Percentiles rank a stretch among this genome's conserved stretches.
Evolutionary conservation across 1,284 basidiomycete genomes (phyloP).

Genomic region (Paramarasmius palmivorus): DNA sequence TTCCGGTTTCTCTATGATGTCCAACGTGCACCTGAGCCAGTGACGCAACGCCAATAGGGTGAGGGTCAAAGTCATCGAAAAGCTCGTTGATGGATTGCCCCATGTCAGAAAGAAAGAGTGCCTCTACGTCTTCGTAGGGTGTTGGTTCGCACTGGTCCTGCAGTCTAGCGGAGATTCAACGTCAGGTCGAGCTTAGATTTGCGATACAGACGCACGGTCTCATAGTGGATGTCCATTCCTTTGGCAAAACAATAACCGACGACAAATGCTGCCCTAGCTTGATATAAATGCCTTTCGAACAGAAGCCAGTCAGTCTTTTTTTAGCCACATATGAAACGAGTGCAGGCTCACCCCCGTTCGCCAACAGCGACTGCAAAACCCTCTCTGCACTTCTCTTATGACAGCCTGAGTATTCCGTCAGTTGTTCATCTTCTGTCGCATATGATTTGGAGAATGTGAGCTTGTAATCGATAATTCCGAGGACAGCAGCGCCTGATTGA

Average conservation of each 20-base stretch:
- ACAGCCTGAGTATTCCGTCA: conserved; percentile 71
- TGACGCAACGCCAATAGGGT: conserved; percentile 94
- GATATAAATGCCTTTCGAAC: conserved; percentile 84
- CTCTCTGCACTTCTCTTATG: conserved; percentile 80
- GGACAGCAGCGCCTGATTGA: conserved; percentile 55
- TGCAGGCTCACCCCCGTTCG: conserved; percentile 73
- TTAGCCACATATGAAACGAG: neutral
- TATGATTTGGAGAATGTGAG: conserved; percentile 65
- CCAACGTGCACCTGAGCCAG: conserved; percentile 96
- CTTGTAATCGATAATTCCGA: conserved; percentile 85
- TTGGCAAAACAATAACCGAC: conserved; percentile 60
- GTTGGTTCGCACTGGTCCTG: conserved; percentile 89
- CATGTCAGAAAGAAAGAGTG: conserved; percentile 73
- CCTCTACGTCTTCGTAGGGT: conserved; percentile 66
- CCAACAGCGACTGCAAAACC: conserved; percentile 77
- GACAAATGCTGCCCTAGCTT: conserved; percentile 89
- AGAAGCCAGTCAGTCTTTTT: neutral
- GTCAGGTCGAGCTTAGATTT: conserved; percentile 52
- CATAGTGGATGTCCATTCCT: conserved; percentile 76
- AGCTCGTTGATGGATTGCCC: conserved; percentile 63
- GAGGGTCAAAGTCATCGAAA: conserved; percentile 83
- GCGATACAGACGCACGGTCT: conserved; percentile 30
- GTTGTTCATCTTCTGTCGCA: conserved; percentile 52
- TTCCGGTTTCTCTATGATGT: conserved; percentile 68
- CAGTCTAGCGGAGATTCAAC: conserved; percentile 47